These are phyloP conservation scores for Candida vartiovaarae DNA, from an alignment of 805 yeast species.

Conservation along the genomic window DNA sequence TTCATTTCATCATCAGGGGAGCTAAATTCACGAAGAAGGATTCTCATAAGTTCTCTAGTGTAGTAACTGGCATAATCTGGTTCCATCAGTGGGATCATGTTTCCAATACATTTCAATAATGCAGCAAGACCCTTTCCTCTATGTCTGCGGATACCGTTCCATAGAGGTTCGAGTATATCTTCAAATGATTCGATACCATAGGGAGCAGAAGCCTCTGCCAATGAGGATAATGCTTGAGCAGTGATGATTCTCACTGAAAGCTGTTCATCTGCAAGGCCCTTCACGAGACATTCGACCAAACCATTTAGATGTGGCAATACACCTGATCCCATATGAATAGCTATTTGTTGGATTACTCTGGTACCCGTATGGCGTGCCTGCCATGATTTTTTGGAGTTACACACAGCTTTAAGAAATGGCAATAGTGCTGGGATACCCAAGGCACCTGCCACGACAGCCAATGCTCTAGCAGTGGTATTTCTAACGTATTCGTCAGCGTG, in stretches of 20 bases:
- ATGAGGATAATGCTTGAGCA: slow-evolving; percentile 61
- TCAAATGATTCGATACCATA: slow-evolving; percentile 90
- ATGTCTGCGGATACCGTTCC: slow-evolving; percentile 72
- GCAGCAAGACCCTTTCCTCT: slow-evolving; percentile 75
- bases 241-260: slow-evolving; percentile 59
- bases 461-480: slow-evolving; percentile 64
- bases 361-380: slow-evolving; percentile 80
- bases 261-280: slow-evolving; percentile 61
- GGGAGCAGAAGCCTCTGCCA: slow-evolving; percentile 80
- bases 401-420: slow-evolving; percentile 79
- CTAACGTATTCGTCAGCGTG: slow-evolving; percentile 76
- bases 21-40: slow-evolving; percentile 62
- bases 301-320: slow-evolving; percentile 67
- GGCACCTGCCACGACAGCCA: slow-evolving; percentile 80
- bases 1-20: slow-evolving; percentile 89
- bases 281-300: slow-evolving; percentile 53
- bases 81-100: slow-evolving; percentile 79
- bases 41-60: slow-evolving; percentile 62
- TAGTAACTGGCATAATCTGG: slow-evolving; percentile 75
- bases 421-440: slow-evolving; percentile 64
- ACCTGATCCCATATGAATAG: slow-evolving; percentile 60
- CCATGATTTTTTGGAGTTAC: slow-evolving; percentile 72
- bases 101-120: slow-evolving; percentile 70
- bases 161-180: slow-evolving; percentile 55
- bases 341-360: slow-evolving; percentile 68